These are phyloP conservation scores for Hyphopichia wangnamkhiaoensis DNA, from an alignment of 1,139 yeast species.

Conservation along the genomic window DNA sequence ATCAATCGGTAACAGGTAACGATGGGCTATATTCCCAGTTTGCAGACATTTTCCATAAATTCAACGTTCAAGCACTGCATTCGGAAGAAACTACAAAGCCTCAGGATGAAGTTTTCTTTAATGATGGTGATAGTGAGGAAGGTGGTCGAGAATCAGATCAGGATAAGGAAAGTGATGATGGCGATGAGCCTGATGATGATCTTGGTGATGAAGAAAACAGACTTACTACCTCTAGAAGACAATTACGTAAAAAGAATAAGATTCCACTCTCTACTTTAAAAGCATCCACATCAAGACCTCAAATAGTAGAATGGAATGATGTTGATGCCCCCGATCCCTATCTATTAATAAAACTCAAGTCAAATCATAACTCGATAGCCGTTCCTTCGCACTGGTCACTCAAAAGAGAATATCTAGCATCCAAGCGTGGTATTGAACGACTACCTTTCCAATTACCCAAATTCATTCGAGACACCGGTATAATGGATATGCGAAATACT, in stretches of 20 bases:
- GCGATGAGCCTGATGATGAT: slow-evolving; percentile 2
- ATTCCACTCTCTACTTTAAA: slow-evolving; percentile 73
- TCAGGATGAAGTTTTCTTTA: slow-evolving; percentile 2
- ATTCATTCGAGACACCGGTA: slow-evolving; percentile 81
- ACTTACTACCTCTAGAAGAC: slow-evolving; percentile 33
- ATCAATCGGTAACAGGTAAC: not conserved
- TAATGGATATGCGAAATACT: slow-evolving; percentile 77
- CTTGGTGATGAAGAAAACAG: slow-evolving; percentile 8
- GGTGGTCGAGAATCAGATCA: slow-evolving; percentile 10
- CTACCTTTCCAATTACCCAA: slow-evolving; percentile 77
- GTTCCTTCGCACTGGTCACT: slow-evolving; percentile 87
- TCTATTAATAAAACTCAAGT: slow-evolving; percentile 63
- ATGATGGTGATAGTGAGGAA: slow-evolving; percentile 4
- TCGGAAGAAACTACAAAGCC: slow-evolving; percentile 1
- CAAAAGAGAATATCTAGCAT: slow-evolving; percentile 76
- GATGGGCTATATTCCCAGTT: slow-evolving; percentile 8
- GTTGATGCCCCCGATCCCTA: slow-evolving; percentile 82
- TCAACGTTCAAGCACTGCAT: slow-evolving; percentile 1
- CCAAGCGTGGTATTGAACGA: slow-evolving; percentile 69
- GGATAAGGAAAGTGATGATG: slow-evolving; percentile 6
- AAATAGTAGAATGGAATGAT: slow-evolving; percentile 83
- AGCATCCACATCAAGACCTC: slow-evolving; percentile 60
- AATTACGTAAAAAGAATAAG: slow-evolving; percentile 51
- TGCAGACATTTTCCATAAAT: slow-evolving; percentile 8
- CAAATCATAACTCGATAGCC: slow-evolving; percentile 65